Conservation (phyloP, 345 rosid genomes). For the Trapa incisa region DNA sequence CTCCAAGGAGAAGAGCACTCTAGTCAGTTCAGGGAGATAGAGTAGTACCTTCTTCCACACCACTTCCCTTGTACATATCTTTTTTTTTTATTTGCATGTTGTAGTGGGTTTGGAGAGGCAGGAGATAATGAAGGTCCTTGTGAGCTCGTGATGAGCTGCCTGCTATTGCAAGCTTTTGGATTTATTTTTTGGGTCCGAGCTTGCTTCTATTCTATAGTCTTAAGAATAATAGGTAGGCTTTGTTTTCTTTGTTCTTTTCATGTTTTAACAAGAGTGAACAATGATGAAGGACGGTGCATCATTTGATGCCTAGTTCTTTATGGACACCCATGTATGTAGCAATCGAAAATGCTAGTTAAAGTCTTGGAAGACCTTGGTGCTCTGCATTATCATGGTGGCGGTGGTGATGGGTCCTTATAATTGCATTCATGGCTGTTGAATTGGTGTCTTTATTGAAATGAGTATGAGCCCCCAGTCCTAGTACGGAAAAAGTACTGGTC, state of each 20-base stretch:
- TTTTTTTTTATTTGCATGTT: slow-evolving; percentile 9
- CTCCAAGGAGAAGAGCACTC: slow-evolving; percentile 19
- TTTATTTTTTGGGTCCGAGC: slow-evolving; percentile 33
- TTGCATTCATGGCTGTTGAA: no score
- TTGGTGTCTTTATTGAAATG: no score
- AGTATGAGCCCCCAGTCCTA: no score
- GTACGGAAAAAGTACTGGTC: no score
- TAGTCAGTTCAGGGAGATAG: slow-evolving; percentile 37
- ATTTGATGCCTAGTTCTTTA: no score
- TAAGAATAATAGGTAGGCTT: slow-evolving; percentile 6
- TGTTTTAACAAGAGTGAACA: background rate
- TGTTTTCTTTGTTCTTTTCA: slow-evolving; percentile 3
- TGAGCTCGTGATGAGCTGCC: background rate
- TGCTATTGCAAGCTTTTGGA: background rate
- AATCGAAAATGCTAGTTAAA: background rate
- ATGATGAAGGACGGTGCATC: no score
- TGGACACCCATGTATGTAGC: no score
- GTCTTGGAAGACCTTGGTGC: no score
- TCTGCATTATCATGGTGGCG: no score
- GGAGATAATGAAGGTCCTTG: background rate
- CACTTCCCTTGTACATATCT: background rate
- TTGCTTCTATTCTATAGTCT: slow-evolving; percentile 13
- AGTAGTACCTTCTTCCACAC: slow-evolving; percentile 2
- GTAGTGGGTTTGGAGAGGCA: slow-evolving; percentile 4
- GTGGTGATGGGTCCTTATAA: no score